Evolutionary conservation across 106 monocot species (phyloP).

Genomic region (Dendrobium nobile): DNA sequence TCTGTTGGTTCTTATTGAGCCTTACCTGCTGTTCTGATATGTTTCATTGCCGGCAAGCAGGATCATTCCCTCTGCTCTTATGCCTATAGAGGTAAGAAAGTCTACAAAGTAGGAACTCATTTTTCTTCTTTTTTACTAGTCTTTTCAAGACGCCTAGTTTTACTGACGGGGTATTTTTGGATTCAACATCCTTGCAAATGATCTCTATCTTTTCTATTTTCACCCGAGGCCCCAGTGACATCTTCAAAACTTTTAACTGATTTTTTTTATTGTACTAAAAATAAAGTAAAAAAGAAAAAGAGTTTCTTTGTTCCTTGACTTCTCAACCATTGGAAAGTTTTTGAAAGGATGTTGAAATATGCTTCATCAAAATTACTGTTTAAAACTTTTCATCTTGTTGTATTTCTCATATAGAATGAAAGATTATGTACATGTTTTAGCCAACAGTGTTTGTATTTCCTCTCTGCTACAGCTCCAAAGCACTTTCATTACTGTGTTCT

Average conservation of each 20-base stretch:
- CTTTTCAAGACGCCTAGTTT: neutral
- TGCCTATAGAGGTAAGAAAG: slow-evolving; percentile 5
- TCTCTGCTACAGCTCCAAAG: neutral
- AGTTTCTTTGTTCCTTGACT: neutral
- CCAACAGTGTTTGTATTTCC: neutral
- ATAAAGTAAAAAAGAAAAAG: no score
- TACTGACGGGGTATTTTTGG: neutral
- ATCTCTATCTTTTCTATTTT: neutral
- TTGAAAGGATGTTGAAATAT: neutral
- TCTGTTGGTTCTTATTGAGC: neutral
- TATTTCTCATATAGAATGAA: neutral
- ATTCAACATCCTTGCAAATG: neutral
- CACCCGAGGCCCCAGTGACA: neutral
- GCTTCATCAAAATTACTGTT: neutral
- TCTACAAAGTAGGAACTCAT: neutral
- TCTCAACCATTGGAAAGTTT: neutral
- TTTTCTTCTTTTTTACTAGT: neutral
- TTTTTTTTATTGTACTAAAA: neutral
- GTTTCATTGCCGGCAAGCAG: neutral
- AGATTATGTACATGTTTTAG: neutral
- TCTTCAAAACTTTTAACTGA: neutral
- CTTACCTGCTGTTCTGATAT: neutral
- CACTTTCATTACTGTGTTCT: neutral
- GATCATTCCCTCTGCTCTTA: slow-evolving; percentile 9
- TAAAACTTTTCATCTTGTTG: neutral